A percentile compares a stretch with the other conserved stretches of the same genome.
These are phyloP conservation scores for Lyophyllum semitale DNA, from an alignment of 768 basidiomycete species.

Conservation along the genomic window DNA sequence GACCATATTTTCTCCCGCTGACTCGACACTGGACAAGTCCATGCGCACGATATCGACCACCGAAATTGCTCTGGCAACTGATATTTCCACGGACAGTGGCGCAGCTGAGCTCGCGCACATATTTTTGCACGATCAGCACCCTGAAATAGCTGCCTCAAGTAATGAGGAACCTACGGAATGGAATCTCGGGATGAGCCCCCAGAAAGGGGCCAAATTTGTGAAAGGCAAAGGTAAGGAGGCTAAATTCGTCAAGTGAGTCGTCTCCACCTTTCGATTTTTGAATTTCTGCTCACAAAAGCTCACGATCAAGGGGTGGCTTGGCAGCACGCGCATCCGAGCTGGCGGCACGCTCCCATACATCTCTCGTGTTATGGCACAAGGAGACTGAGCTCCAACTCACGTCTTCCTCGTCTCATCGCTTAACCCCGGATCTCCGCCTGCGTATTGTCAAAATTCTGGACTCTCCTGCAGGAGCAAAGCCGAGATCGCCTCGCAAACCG, in stretches of 20 bases:
- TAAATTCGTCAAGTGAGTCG: slow-evolving; percentile 50
- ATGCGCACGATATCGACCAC: slow-evolving; percentile 55
- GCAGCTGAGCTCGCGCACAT: slow-evolving; percentile 54
- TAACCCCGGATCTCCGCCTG: slow-evolving; percentile 44
- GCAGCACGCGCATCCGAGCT: slow-evolving; percentile 50
- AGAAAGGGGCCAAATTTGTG: slow-evolving; percentile 38
- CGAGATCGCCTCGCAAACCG: slow-evolving; percentile 27
- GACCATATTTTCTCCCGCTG: slow-evolving; percentile 16
- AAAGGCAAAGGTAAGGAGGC: slow-evolving; percentile 37
- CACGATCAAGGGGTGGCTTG: slow-evolving; percentile 50
- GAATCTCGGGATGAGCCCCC: slow-evolving; percentile 61
- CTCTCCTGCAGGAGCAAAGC: slow-evolving; percentile 22
- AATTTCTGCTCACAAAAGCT: background rate
- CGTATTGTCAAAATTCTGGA: slow-evolving; percentile 46
- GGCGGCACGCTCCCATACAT: slow-evolving; percentile 44
- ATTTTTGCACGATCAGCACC: slow-evolving; percentile 48
- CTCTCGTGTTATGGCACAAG: slow-evolving; percentile 53
- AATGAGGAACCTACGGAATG: slow-evolving; percentile 36
- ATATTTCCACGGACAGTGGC: slow-evolving; percentile 52
- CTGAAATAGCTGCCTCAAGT: slow-evolving; percentile 31
- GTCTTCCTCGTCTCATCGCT: slow-evolving; percentile 25
- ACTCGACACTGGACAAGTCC: slow-evolving; percentile 30
- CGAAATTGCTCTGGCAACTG: slow-evolving; percentile 50
- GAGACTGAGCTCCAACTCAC: slow-evolving; percentile 40
- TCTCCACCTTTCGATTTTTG: background rate